A percentile compares a stretch with the other conserved stretches of the same genome.
Conservation (phyloP, 169 alveolate species). For the Eimeria tenella region DNA sequence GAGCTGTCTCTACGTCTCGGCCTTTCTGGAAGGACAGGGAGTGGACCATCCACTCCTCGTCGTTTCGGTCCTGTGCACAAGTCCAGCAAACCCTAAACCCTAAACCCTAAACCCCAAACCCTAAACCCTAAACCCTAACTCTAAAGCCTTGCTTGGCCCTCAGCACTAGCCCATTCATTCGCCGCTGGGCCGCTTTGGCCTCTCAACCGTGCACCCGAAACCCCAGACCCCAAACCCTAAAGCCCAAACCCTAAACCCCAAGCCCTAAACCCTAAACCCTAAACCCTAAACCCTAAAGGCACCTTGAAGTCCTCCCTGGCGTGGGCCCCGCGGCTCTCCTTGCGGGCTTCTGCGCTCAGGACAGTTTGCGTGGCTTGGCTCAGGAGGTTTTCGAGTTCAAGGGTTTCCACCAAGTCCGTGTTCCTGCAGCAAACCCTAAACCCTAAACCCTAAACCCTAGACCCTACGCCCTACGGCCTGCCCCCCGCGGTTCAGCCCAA, state of each 20-base stretch:
- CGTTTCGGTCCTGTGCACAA: conserved; percentile 96
- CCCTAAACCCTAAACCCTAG: not conserved
- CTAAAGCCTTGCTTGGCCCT: too few species aligned
- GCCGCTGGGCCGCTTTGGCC: too few species aligned
- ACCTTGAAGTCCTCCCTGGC: conserved; percentile 96
- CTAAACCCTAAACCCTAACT: not conserved
- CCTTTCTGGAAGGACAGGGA: conserved; percentile 91
- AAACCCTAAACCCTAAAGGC: too few species aligned
- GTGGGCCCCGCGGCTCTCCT: conserved; percentile 99
- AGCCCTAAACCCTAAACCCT: not conserved
- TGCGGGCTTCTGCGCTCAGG: conserved; percentile 95
- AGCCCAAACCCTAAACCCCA: not conserved
- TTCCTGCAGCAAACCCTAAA: conserved; percentile 93
- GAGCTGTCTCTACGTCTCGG: conserved; percentile 85
- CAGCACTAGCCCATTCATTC: too few species aligned
- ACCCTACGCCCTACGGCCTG: too few species aligned
- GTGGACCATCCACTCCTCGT: conserved; percentile 97
- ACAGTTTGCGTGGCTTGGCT: conserved; percentile 94
- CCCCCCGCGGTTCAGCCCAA: not conserved
- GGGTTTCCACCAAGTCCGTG: conserved; percentile 97
- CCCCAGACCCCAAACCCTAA: not conserved
- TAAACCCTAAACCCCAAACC: too few species aligned
- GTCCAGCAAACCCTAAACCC: too few species aligned
- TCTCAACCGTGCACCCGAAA: not conserved
- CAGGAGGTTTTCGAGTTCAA: conserved; percentile 97